Percentiles rank a stretch among this genome's conserved stretches.
phyloP scores from a whole-genome alignment of 371 early-diverging fungal species.

The Actinomucor elegans region DNA sequence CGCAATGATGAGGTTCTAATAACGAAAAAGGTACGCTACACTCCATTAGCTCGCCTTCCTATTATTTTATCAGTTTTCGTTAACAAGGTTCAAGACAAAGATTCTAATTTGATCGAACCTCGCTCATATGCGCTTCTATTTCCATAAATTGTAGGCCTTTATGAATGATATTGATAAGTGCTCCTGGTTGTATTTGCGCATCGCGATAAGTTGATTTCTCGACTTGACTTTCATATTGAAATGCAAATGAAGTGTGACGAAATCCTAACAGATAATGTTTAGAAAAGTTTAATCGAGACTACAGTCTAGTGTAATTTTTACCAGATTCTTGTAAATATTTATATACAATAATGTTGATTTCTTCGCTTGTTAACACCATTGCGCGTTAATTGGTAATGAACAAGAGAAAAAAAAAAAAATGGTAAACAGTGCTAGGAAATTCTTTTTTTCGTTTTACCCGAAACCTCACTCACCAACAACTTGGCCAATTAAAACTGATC shows the following conservation, averaged over 20 bases:
- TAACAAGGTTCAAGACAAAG: background rate
- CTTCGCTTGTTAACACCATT: conserved; percentile 85
- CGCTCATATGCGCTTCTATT: conserved; percentile 81
- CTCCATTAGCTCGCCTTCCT: conserved; percentile 79
- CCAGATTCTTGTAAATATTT: conserved; percentile 93
- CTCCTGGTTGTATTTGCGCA: conserved; percentile 80
- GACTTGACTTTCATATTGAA: conserved; percentile 87
- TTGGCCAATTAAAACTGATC: too few relatives aligned
- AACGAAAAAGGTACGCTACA: conserved; percentile 77
- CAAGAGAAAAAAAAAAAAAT: background rate
- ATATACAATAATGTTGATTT: conserved; percentile 92
- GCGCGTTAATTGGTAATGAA: conserved; percentile 4
- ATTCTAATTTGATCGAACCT: conserved; percentile 44
- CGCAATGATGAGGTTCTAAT: conserved; percentile 70
- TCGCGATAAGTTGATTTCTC: conserved; percentile 64
- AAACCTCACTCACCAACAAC: too few relatives aligned
- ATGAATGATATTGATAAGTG: conserved; percentile 84
- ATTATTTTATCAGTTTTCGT: background rate
- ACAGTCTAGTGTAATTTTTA: conserved; percentile 17
- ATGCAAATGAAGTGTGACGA: conserved; percentile 86
- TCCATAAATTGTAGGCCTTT: conserved; percentile 93
- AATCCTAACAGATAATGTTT: conserved; percentile 66
- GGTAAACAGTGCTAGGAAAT: too few relatives aligned
- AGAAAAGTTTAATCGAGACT: background rate
- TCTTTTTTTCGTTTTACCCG: too few relatives aligned